phyloP scores from a whole-genome alignment of 768 basidiomycete species.

The Suillus paluster region DNA sequence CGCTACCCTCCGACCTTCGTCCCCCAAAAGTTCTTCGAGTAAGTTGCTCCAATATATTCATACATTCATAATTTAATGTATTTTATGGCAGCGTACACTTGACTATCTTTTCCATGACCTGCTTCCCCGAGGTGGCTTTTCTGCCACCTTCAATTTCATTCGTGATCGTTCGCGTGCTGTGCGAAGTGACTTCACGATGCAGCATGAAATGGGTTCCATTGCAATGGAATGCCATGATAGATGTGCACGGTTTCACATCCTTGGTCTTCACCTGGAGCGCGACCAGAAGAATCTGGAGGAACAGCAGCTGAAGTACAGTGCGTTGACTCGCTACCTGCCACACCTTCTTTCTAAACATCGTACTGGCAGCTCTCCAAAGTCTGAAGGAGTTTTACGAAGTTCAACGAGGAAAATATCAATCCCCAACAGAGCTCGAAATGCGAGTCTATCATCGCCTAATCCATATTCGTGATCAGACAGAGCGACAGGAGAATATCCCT shows the following conservation, averaged over 20 bases:
- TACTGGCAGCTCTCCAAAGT: slow-evolving; percentile 78
- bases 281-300: slow-evolving; percentile 76
- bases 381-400: slow-evolving; percentile 95
- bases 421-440: slow-evolving; percentile 93
- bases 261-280: slow-evolving; percentile 72
- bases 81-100: slow-evolving; percentile 65
- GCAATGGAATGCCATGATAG: slow-evolving; percentile 93
- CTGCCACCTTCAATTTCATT: slow-evolving; percentile 78
- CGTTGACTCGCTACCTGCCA: slow-evolving; percentile 32
- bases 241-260: slow-evolving; percentile 91
- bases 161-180: slow-evolving; percentile 91
- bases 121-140: slow-evolving; percentile 69
- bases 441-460: slow-evolving; percentile 92
- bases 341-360: neutral
- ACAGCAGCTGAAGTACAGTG: slow-evolving; percentile 91
- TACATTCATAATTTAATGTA: neutral
- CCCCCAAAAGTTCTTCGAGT: slow-evolving; percentile 86
- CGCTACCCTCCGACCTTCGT: slow-evolving; percentile 88
- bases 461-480: slow-evolving; percentile 84
- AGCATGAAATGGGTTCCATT: slow-evolving; percentile 73
- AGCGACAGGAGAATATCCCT: slow-evolving; percentile 77
- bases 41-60: slow-evolving; percentile 15
- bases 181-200: slow-evolving; percentile 93
- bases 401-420: slow-evolving; percentile 65
- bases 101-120: slow-evolving; percentile 92